Base-by-base conservation (phyloP, 352 stramenopile species). In the Globisporangium camurandrum region DNA sequence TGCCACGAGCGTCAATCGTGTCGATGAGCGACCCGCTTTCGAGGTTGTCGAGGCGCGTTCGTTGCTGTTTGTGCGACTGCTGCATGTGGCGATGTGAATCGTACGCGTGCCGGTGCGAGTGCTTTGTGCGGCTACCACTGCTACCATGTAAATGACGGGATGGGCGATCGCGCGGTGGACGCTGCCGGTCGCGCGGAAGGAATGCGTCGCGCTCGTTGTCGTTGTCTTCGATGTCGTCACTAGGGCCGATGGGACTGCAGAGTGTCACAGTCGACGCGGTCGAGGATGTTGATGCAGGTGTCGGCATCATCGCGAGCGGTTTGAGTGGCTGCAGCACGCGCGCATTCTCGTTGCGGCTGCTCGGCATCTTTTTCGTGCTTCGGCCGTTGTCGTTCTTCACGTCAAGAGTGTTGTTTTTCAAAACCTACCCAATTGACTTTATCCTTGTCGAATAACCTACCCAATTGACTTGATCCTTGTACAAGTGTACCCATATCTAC, bases 201-300 rank as follows among this genome's bases (percentile, higher is more conserved):
- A 49, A 45, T 16, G 22, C 24, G n/a, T 49, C 26, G 12, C 26
- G 45, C 30, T 59, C 36, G 43, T 47, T 37, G 27, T 10, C 39
- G 43, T 54, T 36, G 44, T 31, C 54, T 24, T 42, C 56, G 27
- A 22, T n/a, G n/a, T n/a, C 40, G 57, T 46, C 44, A 40, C 9
- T 54, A 44, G 40, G 38, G n/a, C 31, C 31, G 11, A n/a, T 50
- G 14, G 43, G 31, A 17, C 42, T 57, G 41, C 34, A 37, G 33
- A 51, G 20, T n/a, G 38, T 39, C 23, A 27, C 34, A 31, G 51
- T 51, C 14, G 49, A 49, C 39, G 39, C 40, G 14, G 50, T 45
- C 11, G 50, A 50, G 1, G 51, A 46, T 10, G 51, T 46, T 19
- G 51, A 57, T 20, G 26, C 36, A 30, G 51, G 43, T 20, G 51